Conservation (phyloP, 371 early-diverging fungal species). For the Umbelopsis sp. region DNA sequence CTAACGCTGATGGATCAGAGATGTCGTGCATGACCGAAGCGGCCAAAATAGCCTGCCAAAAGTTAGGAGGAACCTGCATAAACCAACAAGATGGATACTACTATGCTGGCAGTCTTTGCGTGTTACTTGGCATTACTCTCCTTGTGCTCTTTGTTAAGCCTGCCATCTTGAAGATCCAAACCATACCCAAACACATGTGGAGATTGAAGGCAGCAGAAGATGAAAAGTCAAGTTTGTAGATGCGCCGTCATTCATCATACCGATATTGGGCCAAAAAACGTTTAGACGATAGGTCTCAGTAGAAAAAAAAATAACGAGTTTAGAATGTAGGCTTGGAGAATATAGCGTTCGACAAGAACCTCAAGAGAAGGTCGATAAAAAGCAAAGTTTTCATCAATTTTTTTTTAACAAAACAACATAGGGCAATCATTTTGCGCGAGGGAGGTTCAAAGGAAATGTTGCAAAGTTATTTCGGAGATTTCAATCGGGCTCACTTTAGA, state of each 20-base stretch:
- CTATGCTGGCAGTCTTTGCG: constrained; percentile 71
- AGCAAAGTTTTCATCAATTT: too few species aligned
- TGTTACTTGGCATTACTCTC: constrained; percentile 63
- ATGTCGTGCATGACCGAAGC: constrained; percentile 63
- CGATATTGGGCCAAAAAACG: too few species aligned
- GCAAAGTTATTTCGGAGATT: not conserved
- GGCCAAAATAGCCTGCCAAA: constrained; percentile 64
- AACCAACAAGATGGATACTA: constrained; percentile 86
- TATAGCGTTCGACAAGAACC: too few species aligned
- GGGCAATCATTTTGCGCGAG: too few species aligned
- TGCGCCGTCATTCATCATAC: too few species aligned
- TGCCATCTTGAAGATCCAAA: constrained; percentile 68
- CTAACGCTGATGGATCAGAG: constrained; percentile 44
- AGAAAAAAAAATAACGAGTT: too few species aligned
- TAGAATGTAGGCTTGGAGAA: too few species aligned
- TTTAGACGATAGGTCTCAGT: too few species aligned
- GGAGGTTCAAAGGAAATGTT: too few species aligned
- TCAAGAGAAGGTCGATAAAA: too few species aligned
- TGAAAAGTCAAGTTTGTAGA: constrained; percentile 12
- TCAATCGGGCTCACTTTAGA: not conserved
- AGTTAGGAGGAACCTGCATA: constrained; percentile 71
- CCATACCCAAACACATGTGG: constrained; percentile 49
- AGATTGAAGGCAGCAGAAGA: constrained; percentile 25
- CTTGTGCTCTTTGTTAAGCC: constrained; percentile 72
- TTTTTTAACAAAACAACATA: too few species aligned